A percentile compares a stretch with the other conserved stretches of the same genome.
phyloP scores from a whole-genome alignment of 306 rosid species.

The Ormosia semicastrata region DNA sequence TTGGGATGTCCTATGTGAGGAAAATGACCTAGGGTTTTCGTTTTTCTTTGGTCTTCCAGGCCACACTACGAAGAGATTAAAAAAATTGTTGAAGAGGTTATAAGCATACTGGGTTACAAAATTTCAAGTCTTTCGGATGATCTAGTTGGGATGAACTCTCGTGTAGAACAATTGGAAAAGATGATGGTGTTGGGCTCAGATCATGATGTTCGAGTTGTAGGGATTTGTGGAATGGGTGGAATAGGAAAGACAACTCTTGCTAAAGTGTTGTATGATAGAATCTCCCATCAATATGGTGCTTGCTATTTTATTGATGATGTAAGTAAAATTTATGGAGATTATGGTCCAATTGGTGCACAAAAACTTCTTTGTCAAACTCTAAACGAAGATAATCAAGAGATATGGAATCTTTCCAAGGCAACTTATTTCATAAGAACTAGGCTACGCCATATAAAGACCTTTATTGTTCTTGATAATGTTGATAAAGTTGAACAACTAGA shows the following conservation, averaged over 20 bases:
- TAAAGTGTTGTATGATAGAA: neutral
- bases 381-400: neutral
- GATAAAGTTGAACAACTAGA: neutral
- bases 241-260: neutral
- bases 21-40: no score
- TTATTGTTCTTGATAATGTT: neutral
- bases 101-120: neutral
- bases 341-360: neutral
- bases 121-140: neutral
- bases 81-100: neutral
- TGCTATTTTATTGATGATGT: no score
- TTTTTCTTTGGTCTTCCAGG: neutral
- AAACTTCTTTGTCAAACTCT: neutral
- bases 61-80: neutral
- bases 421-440: neutral
- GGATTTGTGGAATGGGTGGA: slow-evolving; percentile 21
- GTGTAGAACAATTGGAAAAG: neutral
- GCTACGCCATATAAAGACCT: neutral
- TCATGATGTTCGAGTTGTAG: neutral
- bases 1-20: no score
- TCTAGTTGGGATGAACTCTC: slow-evolving; percentile 10
- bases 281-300: neutral
- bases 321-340: neutral
- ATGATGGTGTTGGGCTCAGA: neutral
- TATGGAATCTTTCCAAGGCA: neutral